Conservation (phyloP, 2,329 filamentous ascomycete species). For the Cryphonectria radicalis region DNA sequence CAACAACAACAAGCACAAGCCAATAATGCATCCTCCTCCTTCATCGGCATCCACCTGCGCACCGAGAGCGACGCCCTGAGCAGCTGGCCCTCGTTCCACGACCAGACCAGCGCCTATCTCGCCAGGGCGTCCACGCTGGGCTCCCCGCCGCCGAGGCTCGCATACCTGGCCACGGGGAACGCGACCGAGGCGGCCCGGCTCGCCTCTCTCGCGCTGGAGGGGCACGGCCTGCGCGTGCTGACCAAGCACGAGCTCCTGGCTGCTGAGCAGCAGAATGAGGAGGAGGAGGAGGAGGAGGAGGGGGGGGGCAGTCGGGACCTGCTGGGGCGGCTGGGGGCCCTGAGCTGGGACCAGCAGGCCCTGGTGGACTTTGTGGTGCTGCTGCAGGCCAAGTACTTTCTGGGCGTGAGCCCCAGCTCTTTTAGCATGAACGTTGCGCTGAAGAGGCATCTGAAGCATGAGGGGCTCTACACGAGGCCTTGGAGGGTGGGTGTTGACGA, state of each 20-base stretch:
- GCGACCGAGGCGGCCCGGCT: conserved; percentile 47
- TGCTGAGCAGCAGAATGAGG: conserved; percentile 18
- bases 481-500: conserved; percentile 47
- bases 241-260: conserved; percentile 45
- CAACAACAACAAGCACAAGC: neutral
- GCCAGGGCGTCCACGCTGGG: conserved; percentile 38
- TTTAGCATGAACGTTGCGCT: conserved; percentile 53
- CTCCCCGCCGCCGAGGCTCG: conserved; percentile 33
- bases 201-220: conserved; percentile 38
- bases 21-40: conserved; percentile 30
- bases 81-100: conserved; percentile 50
- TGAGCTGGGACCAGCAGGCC: conserved; percentile 51
- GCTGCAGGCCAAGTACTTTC: conserved; percentile 45
- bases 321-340: conserved; percentile 39
- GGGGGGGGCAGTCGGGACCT: conserved; percentile 26
- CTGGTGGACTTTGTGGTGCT: conserved; percentile 48
- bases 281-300: conserved; percentile 27
- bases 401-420: conserved; percentile 51
- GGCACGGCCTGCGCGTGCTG: conserved; percentile 41
- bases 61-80: conserved; percentile 51
- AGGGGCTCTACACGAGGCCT: conserved; percentile 46
- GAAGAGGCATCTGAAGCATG: conserved; percentile 48
- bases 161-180: conserved; percentile 53
- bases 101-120: conserved; percentile 47
- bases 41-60: conserved; percentile 51